Evolutionary conservation across 2,329 filamentous ascomycete species (phyloP), one percentile per base, ranked within the genome.

Genomic region (Didymella pomorum): DNA sequence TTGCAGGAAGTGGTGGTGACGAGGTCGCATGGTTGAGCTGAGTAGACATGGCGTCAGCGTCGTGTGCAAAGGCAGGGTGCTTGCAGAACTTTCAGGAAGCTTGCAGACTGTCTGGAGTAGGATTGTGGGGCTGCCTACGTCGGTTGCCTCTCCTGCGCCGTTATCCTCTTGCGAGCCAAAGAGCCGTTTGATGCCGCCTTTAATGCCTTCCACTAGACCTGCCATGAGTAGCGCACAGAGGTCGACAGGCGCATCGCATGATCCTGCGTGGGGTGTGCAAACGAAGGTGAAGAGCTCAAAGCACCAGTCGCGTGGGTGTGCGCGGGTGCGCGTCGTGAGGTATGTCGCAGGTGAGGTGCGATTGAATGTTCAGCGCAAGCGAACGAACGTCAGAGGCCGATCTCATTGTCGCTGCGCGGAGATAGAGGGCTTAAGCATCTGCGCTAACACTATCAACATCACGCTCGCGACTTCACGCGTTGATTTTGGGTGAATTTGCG

Each of bases 11-110:
- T 14, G 9, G 12, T 14, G 9, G 12, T 5, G 37, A 37, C 35
- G 31, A 8, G 25, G 26, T 4, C n/a, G 59, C 68, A 69, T 72
- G 47, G 61, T 65, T 62, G 53, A 60, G 42, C 70, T 72, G 60
- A n/a, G 28, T 25, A 42, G 47, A 44, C 65, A 67, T 66, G 53
- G 49, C 16, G 58, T 71, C 61, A 69, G 68, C 50, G 50, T 28
- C 31, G 18, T 31, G 16, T 14, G 39, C 11, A 35, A 21, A 21
- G 9, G 39, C 39, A 23, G 39, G 20, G 18, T 39, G 35, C 35
- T 21, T 21, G 29, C 29, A 16, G 29, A 4, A 14, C 29, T 31
- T 31, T 14, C 29, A 42, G 39, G 7, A 25, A 43, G 14, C 21
- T 29, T 33, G 48, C 21, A n/a, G 16, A 26, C 42, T 35, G 31